Evolutionary conservation across 2,329 filamentous ascomycete genomes (phyloP), one percentile per base, ranked within the genome.

Genomic region (Dactylonectria macrodidyma): DNA sequence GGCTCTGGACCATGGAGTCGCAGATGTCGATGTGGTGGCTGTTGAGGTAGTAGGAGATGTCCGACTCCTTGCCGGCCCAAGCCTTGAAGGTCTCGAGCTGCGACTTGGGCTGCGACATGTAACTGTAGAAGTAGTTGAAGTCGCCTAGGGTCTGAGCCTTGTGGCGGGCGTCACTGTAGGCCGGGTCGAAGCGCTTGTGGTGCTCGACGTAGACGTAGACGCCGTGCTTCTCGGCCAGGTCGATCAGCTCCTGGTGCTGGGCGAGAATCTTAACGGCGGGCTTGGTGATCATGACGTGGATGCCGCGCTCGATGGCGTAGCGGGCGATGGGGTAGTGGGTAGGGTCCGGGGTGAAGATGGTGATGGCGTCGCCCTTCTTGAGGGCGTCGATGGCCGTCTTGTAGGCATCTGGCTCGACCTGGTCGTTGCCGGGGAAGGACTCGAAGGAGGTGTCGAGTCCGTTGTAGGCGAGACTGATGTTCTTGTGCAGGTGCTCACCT

Each of bases 41-140:
- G 87, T 98, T 98, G 73, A 98, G 89, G 83, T 98, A 98, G 86
- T 98, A 98, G 10, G 92, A 95, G 76, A 98, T 98, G 81, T 98
- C 95, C 34, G 92, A 95, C 75, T 97, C 95, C 76, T 92, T 90
- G 71, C 95, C 95, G 0, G 95, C 95, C 95, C 95, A 97, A 3
- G 94, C 92, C 82, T 94, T 95, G 90, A 97, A 97, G 0, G 95
- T 97, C 86, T 97, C 93, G 55, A 97, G 89, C 84, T 97, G 95
- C 58, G 88, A 94, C 84, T 97, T 97, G 68, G 92, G 93, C 86
- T 97, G 95, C 57, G 91, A 94, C 95, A 97, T 97, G 88, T 98
- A 98, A 75, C 90, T 92, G 88, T 97, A 98, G 81, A 97, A 98
- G 87, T 98, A 98, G 86, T 97, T 97, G 90, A 98, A 98, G 83